phyloP scores from a whole-genome alignment of 805 yeast species.

The Osmozyma mogii region DNA sequence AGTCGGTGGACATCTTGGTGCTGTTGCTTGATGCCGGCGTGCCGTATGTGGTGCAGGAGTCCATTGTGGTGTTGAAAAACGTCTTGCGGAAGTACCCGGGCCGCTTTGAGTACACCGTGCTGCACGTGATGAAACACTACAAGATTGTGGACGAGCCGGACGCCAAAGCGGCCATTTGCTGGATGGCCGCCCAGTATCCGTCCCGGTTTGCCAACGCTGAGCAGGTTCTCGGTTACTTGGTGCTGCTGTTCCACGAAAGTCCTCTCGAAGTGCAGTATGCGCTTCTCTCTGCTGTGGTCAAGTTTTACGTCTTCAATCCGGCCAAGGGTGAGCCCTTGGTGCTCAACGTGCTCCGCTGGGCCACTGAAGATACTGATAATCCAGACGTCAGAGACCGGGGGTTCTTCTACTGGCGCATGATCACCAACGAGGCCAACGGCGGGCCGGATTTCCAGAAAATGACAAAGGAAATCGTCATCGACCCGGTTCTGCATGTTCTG shows the following conservation, averaged over 20 bases:
- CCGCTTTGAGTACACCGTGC: conserved; percentile 31
- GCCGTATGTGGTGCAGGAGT: conserved; percentile 73
- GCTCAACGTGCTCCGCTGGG: conserved; percentile 49
- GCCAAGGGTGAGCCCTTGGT: conserved; percentile 47
- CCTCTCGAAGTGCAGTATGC: conserved; percentile 68
- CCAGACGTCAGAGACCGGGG: conserved; percentile 88
- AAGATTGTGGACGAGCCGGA: conserved; percentile 63
- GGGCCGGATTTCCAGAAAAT: conserved; percentile 30
- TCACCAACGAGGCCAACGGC: conserved; percentile 31
- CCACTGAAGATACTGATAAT: conserved; percentile 67
- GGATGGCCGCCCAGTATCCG: conserved; percentile 78
- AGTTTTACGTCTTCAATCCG: conserved; percentile 54
- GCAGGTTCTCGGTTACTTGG: conserved; percentile 33
- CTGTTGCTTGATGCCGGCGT: conserved; percentile 58
- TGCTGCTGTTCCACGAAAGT: conserved; percentile 49
- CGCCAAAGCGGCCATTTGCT: conserved; percentile 66
- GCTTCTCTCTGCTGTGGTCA: conserved; percentile 65
- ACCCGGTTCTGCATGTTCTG: conserved; percentile 54
- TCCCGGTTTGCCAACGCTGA: conserved; percentile 34
- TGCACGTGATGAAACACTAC: conserved; percentile 22
- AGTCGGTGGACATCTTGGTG: conserved; percentile 56
- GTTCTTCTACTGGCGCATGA: conserved; percentile 74
- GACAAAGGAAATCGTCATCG: conserved; percentile 46
- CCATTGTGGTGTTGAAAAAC: conserved; percentile 66
- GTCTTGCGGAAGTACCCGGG: conserved; percentile 71